phyloP scores from a whole-genome alignment of 495 filamentous ascomycete species.

The Talaromyces ruber region DNA sequence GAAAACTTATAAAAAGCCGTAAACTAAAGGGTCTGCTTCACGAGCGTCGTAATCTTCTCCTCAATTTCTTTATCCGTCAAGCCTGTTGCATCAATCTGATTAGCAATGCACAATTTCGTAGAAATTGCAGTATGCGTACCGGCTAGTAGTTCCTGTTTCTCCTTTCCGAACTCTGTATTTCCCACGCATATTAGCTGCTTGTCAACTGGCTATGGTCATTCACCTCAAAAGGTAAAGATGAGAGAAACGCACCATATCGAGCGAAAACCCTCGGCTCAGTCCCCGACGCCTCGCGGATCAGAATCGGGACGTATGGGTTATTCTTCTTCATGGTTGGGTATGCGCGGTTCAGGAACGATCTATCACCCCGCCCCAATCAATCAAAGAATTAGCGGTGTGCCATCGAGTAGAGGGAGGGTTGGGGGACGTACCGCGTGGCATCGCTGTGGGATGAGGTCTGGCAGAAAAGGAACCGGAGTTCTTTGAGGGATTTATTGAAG shows the following conservation, averaged over 20 bases:
- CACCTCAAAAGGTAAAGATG: neutral
- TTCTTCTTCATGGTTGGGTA: slow-evolving; percentile 99
- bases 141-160: slow-evolving; percentile 74
- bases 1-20: neutral
- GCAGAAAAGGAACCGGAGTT: slow-evolving; percentile 95
- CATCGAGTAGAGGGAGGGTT: neutral
- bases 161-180: slow-evolving; percentile 68
- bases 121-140: slow-evolving; percentile 38
- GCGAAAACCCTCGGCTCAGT: slow-evolving; percentile 81
- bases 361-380: slow-evolving; percentile 20
- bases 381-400: no score
- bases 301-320: slow-evolving; percentile 89
- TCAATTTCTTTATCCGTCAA: slow-evolving; percentile 90
- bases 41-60: slow-evolving; percentile 71
- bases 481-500: slow-evolving; percentile 81
- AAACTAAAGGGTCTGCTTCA: slow-evolving; percentile 46
- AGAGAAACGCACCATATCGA: slow-evolving; percentile 65
- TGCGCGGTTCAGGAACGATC: slow-evolving; percentile 80
- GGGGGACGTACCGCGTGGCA: slow-evolving; percentile 58
- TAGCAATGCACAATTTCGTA: neutral
- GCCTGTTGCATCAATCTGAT: slow-evolving; percentile 39
- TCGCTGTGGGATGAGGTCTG: slow-evolving; percentile 85
- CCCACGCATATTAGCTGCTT: slow-evolving; percentile 7
- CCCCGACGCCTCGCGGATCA: slow-evolving; percentile 83
- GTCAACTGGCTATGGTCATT: neutral